Evolutionary conservation across 2,329 filamentous ascomycete species (phyloP).

Genomic region (Knufia petricola): DNA sequence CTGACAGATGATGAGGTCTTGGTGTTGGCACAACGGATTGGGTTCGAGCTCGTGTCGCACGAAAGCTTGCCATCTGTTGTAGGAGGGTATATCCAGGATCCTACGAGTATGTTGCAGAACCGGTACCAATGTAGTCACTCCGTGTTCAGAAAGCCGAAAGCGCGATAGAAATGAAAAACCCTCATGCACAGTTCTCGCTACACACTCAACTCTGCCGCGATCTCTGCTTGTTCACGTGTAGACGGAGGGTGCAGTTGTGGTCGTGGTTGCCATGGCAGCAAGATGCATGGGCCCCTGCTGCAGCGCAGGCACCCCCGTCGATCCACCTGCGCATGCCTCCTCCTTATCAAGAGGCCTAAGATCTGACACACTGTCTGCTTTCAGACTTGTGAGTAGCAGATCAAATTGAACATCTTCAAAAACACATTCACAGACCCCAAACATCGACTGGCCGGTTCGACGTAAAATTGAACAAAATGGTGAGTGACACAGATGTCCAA

Average conservation of each 20-base stretch:
- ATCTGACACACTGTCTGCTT: background rate
- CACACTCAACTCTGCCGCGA: no score
- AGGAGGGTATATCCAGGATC: slow-evolving; percentile 80
- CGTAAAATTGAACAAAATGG: slow-evolving; percentile 8
- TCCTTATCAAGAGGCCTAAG: background rate
- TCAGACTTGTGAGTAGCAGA: background rate
- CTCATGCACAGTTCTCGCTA: no score
- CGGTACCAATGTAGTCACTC: slow-evolving; percentile 73
- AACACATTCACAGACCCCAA: background rate
- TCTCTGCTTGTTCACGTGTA: no score
- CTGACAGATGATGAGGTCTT: slow-evolving; percentile 82
- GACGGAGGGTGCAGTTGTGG: no score
- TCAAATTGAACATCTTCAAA: background rate
- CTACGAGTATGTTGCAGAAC: slow-evolving; percentile 74
- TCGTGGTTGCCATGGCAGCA: slow-evolving; percentile 5
- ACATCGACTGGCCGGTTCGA: background rate
- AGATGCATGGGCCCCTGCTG: background rate
- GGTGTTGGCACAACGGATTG: slow-evolving; percentile 60
- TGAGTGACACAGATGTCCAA: slow-evolving; percentile 7
- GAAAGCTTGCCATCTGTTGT: slow-evolving; percentile 35
- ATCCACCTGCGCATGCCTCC: slow-evolving; percentile 1
- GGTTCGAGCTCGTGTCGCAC: slow-evolving; percentile 62
- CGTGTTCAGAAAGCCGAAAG: slow-evolving; percentile 63
- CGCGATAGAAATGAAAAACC: background rate
- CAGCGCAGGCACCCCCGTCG: background rate